phyloP scores from a whole-genome alignment of 148 eudicot species.

The Euryodendron excelsum region DNA sequence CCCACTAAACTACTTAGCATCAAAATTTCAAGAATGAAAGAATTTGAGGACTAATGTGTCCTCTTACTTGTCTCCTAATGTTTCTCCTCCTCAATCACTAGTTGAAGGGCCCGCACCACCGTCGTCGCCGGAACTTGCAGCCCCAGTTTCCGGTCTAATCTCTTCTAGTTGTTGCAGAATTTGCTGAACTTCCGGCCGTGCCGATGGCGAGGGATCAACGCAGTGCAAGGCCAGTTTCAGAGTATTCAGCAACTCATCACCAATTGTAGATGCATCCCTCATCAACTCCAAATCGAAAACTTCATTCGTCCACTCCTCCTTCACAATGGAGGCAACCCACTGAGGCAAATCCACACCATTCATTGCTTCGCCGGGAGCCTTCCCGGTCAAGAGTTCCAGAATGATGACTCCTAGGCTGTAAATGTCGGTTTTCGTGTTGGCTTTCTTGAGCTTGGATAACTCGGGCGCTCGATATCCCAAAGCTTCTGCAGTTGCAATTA shows the following conservation, averaged over 20 bases:
- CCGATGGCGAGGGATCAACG: conserved; percentile 72
- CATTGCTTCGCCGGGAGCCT: conserved; percentile 77
- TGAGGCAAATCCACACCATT: conserved; percentile 78
- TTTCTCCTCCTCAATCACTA: conserved; percentile 27
- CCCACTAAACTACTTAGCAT: neutral
- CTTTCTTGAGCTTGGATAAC: conserved; percentile 78
- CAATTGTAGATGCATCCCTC: conserved; percentile 69
- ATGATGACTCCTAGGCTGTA: conserved; percentile 84
- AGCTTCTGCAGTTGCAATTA: conserved; percentile 81
- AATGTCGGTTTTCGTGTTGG: conserved; percentile 72
- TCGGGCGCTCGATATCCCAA: conserved; percentile 88
- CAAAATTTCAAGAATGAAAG: conserved; percentile 36
- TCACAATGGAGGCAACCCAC: conserved; percentile 88
- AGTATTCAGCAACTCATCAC: conserved; percentile 76
- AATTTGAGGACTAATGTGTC: conserved; percentile 13
- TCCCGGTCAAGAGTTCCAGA: conserved; percentile 75
- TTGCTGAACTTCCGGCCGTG: conserved; percentile 73
- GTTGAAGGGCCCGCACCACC: conserved; percentile 51
- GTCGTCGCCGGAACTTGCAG: conserved; percentile 53
- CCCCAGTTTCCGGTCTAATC: conserved; percentile 44
- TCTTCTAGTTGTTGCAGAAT: conserved; percentile 75
- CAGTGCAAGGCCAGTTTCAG: conserved; percentile 81
- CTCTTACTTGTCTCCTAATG: neutral
- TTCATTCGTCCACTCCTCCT: conserved; percentile 89
- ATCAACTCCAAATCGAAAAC: conserved; percentile 78